Evolutionary conservation across 1,139 yeast species (phyloP), one percentile per base, ranked within the genome.

Genomic region (Diutina pseudorugosa): DNA sequence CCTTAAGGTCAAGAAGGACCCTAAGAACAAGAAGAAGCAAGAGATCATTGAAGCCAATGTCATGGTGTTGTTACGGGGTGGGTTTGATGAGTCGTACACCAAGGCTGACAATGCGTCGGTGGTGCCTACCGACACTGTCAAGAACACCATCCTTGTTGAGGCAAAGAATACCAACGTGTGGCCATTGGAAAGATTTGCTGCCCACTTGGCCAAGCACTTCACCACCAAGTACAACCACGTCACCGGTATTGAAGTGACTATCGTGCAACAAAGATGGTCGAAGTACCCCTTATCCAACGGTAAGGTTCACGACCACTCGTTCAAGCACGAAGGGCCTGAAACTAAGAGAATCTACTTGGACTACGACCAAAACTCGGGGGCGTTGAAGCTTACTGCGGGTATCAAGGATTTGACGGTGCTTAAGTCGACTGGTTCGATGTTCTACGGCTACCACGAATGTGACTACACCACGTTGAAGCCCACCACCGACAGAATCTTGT

Each of bases 341-440:
- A 78, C 83, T 57, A 82, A 88, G 67, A 72, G 77, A 55, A 78
- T 82, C 21, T 67, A 70, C 52, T 77, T 88, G 61, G 74, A 74
- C 56, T 82, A 79, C 65, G 67, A 73, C 60, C 70, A 66, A 61
- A 62, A 66, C 52, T 64, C 75, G 51, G 76, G 77, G 43, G 76
- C 77, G 54, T 80, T 82, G 67, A 62, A 67, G 42, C 68, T 90
- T 58, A 66, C 73, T 14, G 84, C 95, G 2, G 82, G 90, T 36
- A 76, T 90, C 62, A 82, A 85, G 66, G 94, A 85, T 60, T 77
- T 90, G 64, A 88, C 94, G 8, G 95, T 90, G 30, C 81, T 90
- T 65, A 90, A 90, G 70, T 84, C 95, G 47, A 90, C 97, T n/a
- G 94, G 94, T 23, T 88, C 96, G 36, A 87, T 86, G 86, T 90